Evolutionary conservation across 139 green algal species (phyloP), one percentile per base, ranked within the genome.

Genomic region (Auxenochlorella protothecoides): DNA sequence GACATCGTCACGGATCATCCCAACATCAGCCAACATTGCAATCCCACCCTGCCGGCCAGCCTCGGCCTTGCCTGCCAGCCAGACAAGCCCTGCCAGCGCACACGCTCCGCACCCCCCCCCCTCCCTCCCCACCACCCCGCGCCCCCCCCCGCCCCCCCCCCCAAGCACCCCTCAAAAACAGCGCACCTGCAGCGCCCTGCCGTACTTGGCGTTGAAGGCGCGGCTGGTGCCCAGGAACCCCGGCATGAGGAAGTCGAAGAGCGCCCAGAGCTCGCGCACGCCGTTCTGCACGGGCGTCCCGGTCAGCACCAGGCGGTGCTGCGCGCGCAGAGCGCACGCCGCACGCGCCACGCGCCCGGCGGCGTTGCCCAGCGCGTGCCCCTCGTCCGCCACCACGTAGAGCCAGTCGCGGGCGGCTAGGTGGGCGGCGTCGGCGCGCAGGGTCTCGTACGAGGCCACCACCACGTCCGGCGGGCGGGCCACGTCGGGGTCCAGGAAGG

Each of bases 191-290:
- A 98, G 69, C 11, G 90, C 88, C 67, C 83, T 85, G 54, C 95
- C 89, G 76, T 92, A 98, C 15, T 72, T 80, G 2, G 85, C 81
- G 65, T 94, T 89, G 84, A 99, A 98, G 52, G 89, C 84, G 5
- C 76, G 77, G 55, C 80, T 55, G 9, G 69, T 74, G 27, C 88
- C 89, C 6, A 92, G 73, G 69, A 90, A 89, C 60, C 92, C 92
- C 0, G 94, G 94, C 91, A 98, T 97, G 13, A 98, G 76, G 77
- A 97, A 99, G 84, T 98, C 93, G 77, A 99, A 99, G 7, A 99
- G 79, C 4, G 80, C 82, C 95, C 95, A 99, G 56, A 99, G 84
- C 86, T 99, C 95, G 52, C 89, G 65, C 56, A 96, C 89, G 68
- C 87, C 86, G 87, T 99, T 99, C 81, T 98, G 93, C 64, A 97